These are phyloP conservation scores for Penicillium odoratum DNA, from an alignment of 495 filamentous ascomycete genomes.

Conservation along the genomic window DNA sequence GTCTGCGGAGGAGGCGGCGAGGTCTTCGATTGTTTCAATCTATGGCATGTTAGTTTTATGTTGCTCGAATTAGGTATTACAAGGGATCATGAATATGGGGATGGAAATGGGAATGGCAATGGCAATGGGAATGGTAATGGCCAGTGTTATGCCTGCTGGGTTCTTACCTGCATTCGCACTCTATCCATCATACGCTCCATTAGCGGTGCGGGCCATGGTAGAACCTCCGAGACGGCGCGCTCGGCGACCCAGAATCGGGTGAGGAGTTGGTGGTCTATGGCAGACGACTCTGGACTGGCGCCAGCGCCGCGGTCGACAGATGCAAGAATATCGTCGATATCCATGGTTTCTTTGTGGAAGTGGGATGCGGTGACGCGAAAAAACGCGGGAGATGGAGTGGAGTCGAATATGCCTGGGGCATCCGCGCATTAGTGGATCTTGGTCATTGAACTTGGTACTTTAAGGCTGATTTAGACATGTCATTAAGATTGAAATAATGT, in stretches of 20 bases:
- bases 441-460: background rate
- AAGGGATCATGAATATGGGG: background rate
- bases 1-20: constrained; percentile 54
- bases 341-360: constrained; percentile 50
- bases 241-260: constrained; percentile 93
- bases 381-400: constrained; percentile 21
- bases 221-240: constrained; percentile 80
- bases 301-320: constrained; percentile 66
- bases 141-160: background rate
- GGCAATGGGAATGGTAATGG: background rate
- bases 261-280: constrained; percentile 80
- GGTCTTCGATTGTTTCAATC: constrained; percentile 72
- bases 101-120: background rate
- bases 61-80: background rate
- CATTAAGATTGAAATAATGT: constrained; percentile 3
- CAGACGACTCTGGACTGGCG: constrained; percentile 54
- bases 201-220: constrained; percentile 62
- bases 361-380: constrained; percentile 8
- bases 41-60: constrained; percentile 26
- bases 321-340: constrained; percentile 87
- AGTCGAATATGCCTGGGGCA: constrained; percentile 10
- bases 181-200: constrained; percentile 78
- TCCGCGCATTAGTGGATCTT: constrained; percentile 5
- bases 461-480: background rate
- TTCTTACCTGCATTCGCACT: constrained; percentile 64